Percentiles rank a stretch among this genome's conserved stretches.
These are phyloP conservation scores for Penicillium sp. DNA, from an alignment of 2,329 filamentous ascomycete species.

Conservation along the genomic window DNA sequence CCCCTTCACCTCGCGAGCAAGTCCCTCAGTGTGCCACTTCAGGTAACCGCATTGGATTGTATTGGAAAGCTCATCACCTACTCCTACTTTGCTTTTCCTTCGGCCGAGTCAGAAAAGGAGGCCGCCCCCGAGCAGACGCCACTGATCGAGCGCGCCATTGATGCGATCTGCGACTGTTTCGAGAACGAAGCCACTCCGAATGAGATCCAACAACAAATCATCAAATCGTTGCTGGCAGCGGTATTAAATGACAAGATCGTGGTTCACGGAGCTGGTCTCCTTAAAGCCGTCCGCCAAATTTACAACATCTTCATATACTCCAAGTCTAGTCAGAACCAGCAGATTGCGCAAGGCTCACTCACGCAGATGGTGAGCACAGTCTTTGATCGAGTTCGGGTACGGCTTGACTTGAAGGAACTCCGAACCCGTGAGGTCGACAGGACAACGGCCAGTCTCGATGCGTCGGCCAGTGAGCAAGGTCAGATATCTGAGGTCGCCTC, in stretches of 20 bases:
- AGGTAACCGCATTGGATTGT: conserved; percentile 89
- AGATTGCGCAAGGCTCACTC: conserved; percentile 92
- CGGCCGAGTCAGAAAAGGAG: conserved; percentile 37
- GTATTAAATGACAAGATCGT: conserved; percentile 99
- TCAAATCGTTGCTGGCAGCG: conserved; percentile 92
- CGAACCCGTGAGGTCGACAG: conserved; percentile 51
- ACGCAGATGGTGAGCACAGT: conserved; percentile 99
- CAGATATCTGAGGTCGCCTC: conserved; percentile 43
- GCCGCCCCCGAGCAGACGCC: conserved; percentile 54
- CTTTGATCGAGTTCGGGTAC: conserved; percentile 86
- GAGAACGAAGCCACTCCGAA: conserved; percentile 90
- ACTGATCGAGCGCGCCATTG: conserved; percentile 94
- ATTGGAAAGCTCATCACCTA: conserved; percentile 99
- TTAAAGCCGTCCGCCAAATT: conserved; percentile 95
- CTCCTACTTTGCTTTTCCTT: conserved; percentile 86
- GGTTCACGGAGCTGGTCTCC: conserved; percentile 88
- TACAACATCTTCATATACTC: conserved; percentile 99
- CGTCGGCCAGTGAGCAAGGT: conserved; percentile 47
- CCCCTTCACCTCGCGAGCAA: conserved; percentile 88
- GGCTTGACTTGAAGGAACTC: conserved; percentile 82
- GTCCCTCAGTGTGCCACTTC: conserved; percentile 77
- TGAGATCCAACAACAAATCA: conserved; percentile 94
- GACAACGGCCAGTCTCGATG: conserved; percentile 35
- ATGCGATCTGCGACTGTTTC: conserved; percentile 99
- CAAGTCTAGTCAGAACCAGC: conserved; percentile 89